A percentile compares a stretch with the other conserved stretches of the same genome.
These are phyloP conservation scores for Staphylotrichum tortipilum DNA, from an alignment of 495 filamentous ascomycete species.

Conservation along the genomic window DNA sequence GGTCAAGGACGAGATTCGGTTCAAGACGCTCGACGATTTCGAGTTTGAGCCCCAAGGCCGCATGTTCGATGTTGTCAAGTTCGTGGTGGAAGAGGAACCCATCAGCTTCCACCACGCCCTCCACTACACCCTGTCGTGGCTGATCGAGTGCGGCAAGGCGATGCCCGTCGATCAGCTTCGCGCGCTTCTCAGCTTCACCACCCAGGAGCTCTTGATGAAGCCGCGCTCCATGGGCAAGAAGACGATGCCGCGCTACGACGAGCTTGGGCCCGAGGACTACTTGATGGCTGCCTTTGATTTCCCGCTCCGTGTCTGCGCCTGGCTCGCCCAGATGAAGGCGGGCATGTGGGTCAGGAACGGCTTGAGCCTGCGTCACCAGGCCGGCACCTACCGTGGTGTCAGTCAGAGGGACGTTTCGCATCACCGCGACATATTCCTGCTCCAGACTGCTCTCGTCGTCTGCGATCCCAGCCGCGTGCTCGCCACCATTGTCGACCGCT, in stretches of 20 bases:
- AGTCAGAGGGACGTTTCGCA: conserved; percentile 82
- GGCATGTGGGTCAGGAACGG: conserved; percentile 99
- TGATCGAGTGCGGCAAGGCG: conserved; percentile 78
- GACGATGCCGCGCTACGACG: conserved; percentile 38
- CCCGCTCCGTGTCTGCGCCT: conserved; percentile 85
- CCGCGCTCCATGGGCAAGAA: conserved; percentile 47
- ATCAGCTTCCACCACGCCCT: conserved; percentile 98
- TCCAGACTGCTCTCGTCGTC: conserved; percentile 83
- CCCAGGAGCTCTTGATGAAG: conserved; percentile 49
- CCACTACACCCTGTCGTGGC: conserved; percentile 95
- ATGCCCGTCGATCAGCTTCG: conserved; percentile 59
- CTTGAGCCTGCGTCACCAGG: conserved; percentile 88
- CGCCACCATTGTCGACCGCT: conserved; percentile 84
- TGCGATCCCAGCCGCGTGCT: conserved; percentile 79
- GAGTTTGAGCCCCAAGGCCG: conserved; percentile 63
- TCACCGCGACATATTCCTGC: conserved; percentile 86
- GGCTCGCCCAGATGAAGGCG: conserved; percentile 95
- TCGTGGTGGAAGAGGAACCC: conserved; percentile 74
- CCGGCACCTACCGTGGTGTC: conserved; percentile 82
- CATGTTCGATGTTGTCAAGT: conserved; percentile 67
- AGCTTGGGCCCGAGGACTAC: conserved; percentile 61
- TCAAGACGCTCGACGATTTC: conserved; percentile 67
- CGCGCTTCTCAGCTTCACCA: conserved; percentile 53
- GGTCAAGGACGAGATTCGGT: conserved; percentile 72
- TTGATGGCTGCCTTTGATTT: conserved; percentile 86